Evolutionary conservation across 1,284 basidiomycete species (phyloP).

Genomic region (Afroboletus lepidellus): DNA sequence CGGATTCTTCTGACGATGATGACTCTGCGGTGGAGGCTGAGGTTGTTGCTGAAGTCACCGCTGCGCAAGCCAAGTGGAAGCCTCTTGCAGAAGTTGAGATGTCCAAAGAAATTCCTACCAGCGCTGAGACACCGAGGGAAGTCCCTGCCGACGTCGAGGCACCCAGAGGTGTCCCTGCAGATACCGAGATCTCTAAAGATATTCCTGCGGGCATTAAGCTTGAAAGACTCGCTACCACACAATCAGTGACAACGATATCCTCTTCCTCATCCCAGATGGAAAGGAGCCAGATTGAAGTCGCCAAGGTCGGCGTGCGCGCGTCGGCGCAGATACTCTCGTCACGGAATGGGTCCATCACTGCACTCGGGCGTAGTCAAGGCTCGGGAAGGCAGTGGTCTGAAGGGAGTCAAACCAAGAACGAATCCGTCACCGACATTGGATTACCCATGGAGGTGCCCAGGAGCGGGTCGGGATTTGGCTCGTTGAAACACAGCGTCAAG

Average conservation of each 20-base stretch:
- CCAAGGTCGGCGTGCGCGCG: constrained; percentile 28
- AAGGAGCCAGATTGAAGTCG: constrained; percentile 30
- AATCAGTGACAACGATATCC: constrained; percentile 20
- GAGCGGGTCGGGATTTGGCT: constrained; percentile 28
- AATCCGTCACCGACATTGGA: constrained; percentile 22
- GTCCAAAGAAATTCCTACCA: neutral
- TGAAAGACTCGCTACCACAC: constrained; percentile 9
- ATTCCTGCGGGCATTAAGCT: constrained; percentile 5
- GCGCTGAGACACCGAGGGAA: neutral
- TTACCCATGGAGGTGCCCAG: constrained; percentile 26
- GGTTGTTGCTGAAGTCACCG: constrained; percentile 27
- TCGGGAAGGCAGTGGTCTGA: constrained; percentile 9
- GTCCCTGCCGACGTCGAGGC: constrained; percentile 11
- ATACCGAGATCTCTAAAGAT: too few species aligned
- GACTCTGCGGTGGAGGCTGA: constrained; percentile 35
- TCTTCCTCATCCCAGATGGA: constrained; percentile 25
- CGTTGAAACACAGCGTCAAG: constrained; percentile 64
- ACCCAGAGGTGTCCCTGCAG: constrained; percentile 7
- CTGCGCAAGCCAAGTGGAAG: constrained; percentile 21
- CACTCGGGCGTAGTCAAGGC: constrained; percentile 13
- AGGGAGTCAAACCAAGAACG: constrained; percentile 6
- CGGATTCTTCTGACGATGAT: constrained; percentile 21
- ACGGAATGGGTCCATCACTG: constrained; percentile 23
- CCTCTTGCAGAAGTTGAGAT: neutral
- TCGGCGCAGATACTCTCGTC: constrained; percentile 30